Base-by-base conservation (phyloP, 2,329 filamentous ascomycete genomes). In the Hypoxylon sp. region DNA sequence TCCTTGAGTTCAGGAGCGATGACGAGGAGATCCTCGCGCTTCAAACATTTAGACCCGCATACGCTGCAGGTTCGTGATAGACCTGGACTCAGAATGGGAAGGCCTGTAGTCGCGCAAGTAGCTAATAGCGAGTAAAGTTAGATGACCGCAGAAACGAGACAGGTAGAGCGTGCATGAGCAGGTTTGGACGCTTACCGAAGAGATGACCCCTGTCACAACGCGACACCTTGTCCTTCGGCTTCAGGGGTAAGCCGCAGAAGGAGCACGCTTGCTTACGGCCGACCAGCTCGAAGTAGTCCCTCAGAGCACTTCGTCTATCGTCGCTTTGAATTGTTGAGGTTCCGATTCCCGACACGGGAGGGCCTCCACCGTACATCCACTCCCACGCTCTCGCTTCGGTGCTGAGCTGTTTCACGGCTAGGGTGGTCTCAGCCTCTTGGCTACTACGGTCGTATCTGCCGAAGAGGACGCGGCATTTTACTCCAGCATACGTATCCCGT, bases 311-410 rank as follows among this genome's bases (percentile, higher is more conserved):
- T 13, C 61, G 56, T 24, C 62, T 52, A 46, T 50, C 58, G 17
- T n/a, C 56, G 8, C 54, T 47, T 7, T 46, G 42, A 8, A 57
- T 50, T 11, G 47, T 31, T 2, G 48, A 55, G 3, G 50, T 48
- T 32, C 62, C 62, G 3, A 82, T 79, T 3, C 83, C 85, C 0
- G 82, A 79, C 2, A 87, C 83, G 1, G 81, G 79, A 0, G 80
- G 78, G 0, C 84, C 85, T n/a, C 79, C 78, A 17, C 85, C 86
- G 71, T 89, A 89, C 83, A 89, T 86, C 82, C 85, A 87, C 67
- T 88, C 84, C 83, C 87, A 89, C 48, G 86, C 79, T 39, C 79
- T 78, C 0, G 82, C 87, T 74, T 89, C 87, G 1, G 86, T 87
- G n/a, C 85, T 85, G 19, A 86, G 76, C 1, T 69, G 73, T 56